Conservation (phyloP, 441 rosid species). For the Hura crepitans region DNA sequence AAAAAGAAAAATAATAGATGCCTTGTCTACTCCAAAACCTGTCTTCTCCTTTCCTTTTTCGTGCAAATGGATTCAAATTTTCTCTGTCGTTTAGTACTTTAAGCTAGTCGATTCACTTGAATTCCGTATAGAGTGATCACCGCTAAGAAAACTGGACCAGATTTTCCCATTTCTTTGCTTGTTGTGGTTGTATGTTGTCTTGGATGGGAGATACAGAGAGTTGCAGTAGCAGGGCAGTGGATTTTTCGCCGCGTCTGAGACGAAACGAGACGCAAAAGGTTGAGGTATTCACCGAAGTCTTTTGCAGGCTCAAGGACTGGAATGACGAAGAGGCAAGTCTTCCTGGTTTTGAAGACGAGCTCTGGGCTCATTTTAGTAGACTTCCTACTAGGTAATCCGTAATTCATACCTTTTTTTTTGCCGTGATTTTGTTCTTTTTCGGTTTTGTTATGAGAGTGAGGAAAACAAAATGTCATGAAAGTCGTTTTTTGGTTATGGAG, state of each 20-base stretch:
- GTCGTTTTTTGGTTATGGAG: background rate
- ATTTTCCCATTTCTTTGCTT: background rate
- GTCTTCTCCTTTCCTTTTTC: background rate
- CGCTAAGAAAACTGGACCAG: background rate
- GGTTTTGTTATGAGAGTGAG: background rate
- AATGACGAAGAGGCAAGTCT: slow-evolving; percentile 31
- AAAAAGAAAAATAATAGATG: slow-evolving; percentile 1
- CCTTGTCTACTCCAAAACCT: background rate
- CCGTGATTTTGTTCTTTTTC: background rate
- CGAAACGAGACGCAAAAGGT: slow-evolving; percentile 44
- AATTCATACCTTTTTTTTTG: background rate
- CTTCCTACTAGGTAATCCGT: slow-evolving; percentile 44
- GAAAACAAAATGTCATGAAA: background rate
- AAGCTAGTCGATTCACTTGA: slow-evolving; percentile 18
- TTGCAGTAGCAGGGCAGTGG: slow-evolving; percentile 53
- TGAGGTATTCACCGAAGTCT: slow-evolving; percentile 46
- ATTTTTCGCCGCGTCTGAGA: slow-evolving; percentile 28
- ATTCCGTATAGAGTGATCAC: slow-evolving; percentile 1
- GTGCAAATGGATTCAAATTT: slow-evolving; percentile 17
- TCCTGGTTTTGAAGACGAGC: slow-evolving; percentile 55
- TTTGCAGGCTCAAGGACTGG: slow-evolving; percentile 43
- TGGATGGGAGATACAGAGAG: slow-evolving; percentile 58
- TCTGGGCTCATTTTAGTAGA: slow-evolving; percentile 53
- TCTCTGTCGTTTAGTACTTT: slow-evolving; percentile 22
- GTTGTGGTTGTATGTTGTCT: background rate